These are phyloP conservation scores for Clavulina sp. DNA, from an alignment of 768 basidiomycete genomes.

Conservation along the genomic window DNA sequence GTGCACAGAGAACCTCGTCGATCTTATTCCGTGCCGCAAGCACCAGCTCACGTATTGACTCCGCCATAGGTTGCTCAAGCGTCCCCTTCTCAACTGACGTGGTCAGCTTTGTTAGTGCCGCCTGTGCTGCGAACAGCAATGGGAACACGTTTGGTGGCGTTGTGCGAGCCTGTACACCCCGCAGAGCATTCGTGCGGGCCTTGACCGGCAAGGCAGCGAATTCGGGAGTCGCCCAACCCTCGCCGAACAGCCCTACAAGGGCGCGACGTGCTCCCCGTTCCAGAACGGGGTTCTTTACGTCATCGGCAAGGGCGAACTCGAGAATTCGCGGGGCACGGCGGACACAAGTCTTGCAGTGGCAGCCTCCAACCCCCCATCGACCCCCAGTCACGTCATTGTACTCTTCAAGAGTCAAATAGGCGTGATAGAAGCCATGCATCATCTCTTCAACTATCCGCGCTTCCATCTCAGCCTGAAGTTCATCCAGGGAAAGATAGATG, in stretches of 20 bases:
- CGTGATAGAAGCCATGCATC: conserved; percentile 78
- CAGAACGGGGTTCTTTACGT: conserved; percentile 56
- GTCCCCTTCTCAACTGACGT: conserved; percentile 32
- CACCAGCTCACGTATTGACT: conserved; percentile 49
- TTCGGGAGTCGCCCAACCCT: conserved; percentile 74
- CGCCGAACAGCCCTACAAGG: conserved; percentile 69
- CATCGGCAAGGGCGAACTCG: conserved; percentile 58
- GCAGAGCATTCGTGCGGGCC: conserved; percentile 48
- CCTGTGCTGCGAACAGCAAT: conserved; percentile 47
- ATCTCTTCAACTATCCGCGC: conserved; percentile 75
- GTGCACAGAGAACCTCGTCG: conserved; percentile 40
- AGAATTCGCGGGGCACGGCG: conserved; percentile 66
- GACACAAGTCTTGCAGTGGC: conserved; percentile 69
- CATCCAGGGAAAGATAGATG: conserved; percentile 54
- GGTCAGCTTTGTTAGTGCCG: conserved; percentile 38
- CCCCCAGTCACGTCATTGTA: conserved; percentile 59
- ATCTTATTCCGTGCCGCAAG: conserved; percentile 39
- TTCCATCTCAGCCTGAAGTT: conserved; percentile 64
- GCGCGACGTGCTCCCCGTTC: conserved; percentile 57
- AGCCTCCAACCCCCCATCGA: conserved; percentile 71
- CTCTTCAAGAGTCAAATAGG: conserved; percentile 59
- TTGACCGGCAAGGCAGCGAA: conserved; percentile 54
- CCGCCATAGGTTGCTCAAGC: conserved; percentile 37
- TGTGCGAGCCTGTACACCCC: conserved; percentile 52
- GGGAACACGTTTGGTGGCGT: conserved; percentile 50